Percentiles rank a stretch among this genome's conserved stretches.
Evolutionary conservation across 306 rosid genomes (phyloP).

Genomic region (Acacia crassicarpa): DNA sequence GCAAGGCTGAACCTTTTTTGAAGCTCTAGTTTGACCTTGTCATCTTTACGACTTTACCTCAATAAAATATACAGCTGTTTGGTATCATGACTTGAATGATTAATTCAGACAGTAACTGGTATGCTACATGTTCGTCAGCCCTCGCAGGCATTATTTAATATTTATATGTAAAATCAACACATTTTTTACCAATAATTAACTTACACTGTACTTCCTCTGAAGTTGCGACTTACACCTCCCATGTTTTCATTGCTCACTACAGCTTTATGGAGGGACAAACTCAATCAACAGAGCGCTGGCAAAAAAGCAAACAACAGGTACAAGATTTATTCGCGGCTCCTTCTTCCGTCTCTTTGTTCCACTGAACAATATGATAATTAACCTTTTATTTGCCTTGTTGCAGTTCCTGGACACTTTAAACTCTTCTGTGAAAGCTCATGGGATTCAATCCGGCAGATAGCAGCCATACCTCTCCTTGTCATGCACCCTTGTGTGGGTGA

Average conservation of each 20-base stretch:
- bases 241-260: constrained; percentile 29
- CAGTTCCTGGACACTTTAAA: constrained; percentile 37
- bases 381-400: constrained; percentile 15
- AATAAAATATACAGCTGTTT: neutral
- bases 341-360: neutral
- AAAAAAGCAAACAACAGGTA: constrained; percentile 47
- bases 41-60: neutral
- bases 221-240: neutral
- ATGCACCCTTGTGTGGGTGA: neutral
- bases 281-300: constrained; percentile 45
- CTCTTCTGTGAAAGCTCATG: constrained; percentile 26
- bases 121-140: no score
- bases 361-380: neutral
- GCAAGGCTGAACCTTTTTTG: neutral
- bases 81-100: constrained; percentile 3
- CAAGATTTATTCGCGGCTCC: neutral
- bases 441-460: constrained; percentile 21
- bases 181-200: no score
- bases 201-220: constrained; percentile 11
- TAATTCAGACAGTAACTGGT: no score
- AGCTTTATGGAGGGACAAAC: constrained; percentile 58
- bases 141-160: no score
- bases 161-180: no score
- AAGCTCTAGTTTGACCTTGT: neutral
- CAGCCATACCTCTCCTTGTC: constrained; percentile 9